Evolutionary conservation across 2,329 filamentous ascomycete species (phyloP).

Genomic region (Zelopaecilomyces penicillatus): DNA sequence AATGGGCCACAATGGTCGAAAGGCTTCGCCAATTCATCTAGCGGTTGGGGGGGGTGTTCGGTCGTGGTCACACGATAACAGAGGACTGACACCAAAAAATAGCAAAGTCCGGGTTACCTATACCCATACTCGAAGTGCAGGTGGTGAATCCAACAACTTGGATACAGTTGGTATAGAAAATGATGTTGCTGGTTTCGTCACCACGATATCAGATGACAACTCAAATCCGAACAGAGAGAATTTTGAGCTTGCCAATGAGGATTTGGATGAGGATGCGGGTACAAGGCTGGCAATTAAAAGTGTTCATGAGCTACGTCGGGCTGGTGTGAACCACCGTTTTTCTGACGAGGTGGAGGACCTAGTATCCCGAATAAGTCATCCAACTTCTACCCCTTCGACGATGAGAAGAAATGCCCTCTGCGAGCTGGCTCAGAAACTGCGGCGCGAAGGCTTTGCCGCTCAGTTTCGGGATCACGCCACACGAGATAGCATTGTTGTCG

Average conservation of each 20-base stretch:
- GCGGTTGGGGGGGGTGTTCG: constrained; percentile 10
- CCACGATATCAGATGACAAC: too few species aligned
- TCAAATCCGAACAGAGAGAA: constrained; percentile 15
- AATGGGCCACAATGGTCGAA: background rate
- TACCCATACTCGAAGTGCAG: constrained; percentile 23
- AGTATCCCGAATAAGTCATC: constrained; percentile 49
- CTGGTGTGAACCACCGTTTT: constrained; percentile 58
- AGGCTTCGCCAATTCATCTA: constrained; percentile 1
- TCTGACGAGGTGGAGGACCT: constrained; percentile 59
- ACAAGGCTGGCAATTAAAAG: constrained; percentile 47
- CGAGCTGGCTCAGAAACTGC: constrained; percentile 51
- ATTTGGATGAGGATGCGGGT: constrained; percentile 31
- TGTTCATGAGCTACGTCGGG: constrained; percentile 57
- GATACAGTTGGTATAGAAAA: constrained; percentile 13
- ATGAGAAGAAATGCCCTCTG: constrained; percentile 50
- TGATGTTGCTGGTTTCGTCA: constrained; percentile 2
- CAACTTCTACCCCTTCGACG: constrained; percentile 37
- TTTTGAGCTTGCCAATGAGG: constrained; percentile 18
- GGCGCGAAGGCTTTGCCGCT: constrained; percentile 53
- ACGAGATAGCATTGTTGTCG: constrained; percentile 58
- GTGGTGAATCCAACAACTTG: constrained; percentile 19
- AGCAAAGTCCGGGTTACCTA: constrained; percentile 28
- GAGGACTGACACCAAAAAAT: constrained; percentile 18
- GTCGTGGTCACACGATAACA: constrained; percentile 18
- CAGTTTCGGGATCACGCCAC: constrained; percentile 69